Evolutionary conservation across 768 basidiomycete genomes (phyloP), one percentile per base, ranked within the genome.

Genomic region (Tulasnella sp.): DNA sequence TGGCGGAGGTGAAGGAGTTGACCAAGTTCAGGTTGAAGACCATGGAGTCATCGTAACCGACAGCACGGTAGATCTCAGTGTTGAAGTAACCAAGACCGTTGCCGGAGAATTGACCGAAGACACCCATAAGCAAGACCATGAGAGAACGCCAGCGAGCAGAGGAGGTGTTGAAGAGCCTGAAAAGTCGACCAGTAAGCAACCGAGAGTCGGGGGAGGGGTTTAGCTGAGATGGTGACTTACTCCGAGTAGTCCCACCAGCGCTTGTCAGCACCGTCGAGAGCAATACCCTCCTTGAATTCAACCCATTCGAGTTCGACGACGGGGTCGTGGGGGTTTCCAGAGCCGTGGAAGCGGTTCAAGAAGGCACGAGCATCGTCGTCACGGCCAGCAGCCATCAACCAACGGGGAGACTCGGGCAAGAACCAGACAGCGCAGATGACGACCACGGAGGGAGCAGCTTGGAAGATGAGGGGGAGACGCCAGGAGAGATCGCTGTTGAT

Each of bases 21-120:
- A 78, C 80, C 45, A 84, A 79, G 79, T 84, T 84, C 74, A 83
- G 80, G 31, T 79, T 82, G 76, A 84, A 83, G 77, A 83, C 82
- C 78, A 58, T 34, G 79, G 80, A 36, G 79, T 29, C 64, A 64
- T 74, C 78, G 70, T 77, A 78, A 7, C 80, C 81, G 67, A 81
- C 78, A 49, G 78, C 75, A 49, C 74, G 38, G 77, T 81, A 81
- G 78, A 83, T 80, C 78, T 81, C 67, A 76, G 79, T 79, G 74
- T 83, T 82, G 81, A 81, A 81, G 77, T 83, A 87, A 81, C 87
- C 87, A 36, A 89, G 83, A 72, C 87, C 87, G 79, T 87, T 88
- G 67, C 88, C 87, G 67, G 87, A 86, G 85, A 87, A 87, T 84
- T 88, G 87, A 19, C 86, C 88, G 75, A 88, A 88, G 79, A 89